Percentiles rank a stretch among this genome's conserved stretches.
phyloP scores from a whole-genome alignment of 1,284 basidiomycete genomes.

The Trametes versicolor region DNA sequence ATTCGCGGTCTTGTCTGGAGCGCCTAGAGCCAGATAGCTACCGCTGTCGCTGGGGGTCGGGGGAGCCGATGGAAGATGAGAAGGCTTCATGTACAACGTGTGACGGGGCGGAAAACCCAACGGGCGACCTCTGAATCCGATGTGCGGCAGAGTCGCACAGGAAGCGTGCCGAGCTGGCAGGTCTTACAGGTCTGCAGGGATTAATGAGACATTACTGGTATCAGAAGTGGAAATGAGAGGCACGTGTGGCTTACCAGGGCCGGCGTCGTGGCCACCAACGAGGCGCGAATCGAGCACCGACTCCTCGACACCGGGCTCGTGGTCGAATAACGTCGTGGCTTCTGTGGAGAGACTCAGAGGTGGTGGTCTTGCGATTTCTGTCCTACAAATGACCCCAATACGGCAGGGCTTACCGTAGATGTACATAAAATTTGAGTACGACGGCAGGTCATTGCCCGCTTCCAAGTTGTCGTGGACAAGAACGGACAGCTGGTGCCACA shows the following conservation, averaged over 20 bases:
- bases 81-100: neutral
- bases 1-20: slow-evolving; percentile 5
- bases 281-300: neutral
- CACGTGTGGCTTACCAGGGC: neutral
- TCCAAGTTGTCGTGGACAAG: neutral
- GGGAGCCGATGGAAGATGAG: neutral
- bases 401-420: neutral
- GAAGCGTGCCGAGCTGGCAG: neutral
- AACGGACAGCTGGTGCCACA: neutral
- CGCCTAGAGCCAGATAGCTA: neutral
- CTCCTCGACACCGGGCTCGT: too few species aligned
- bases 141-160: neutral
- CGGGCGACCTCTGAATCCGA: neutral
- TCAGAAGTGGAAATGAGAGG: neutral
- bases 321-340: neutral
- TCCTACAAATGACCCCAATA: neutral
- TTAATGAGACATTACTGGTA: neutral
- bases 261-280: neutral
- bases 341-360: neutral
- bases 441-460: neutral
- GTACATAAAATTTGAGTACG: slow-evolving; percentile 13
- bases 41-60: neutral
- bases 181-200: neutral
- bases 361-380: neutral
- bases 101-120: neutral